Conservation (phyloP, 2,329 filamentous ascomycete genomes). For the Taxawa tesnikishii region DNA sequence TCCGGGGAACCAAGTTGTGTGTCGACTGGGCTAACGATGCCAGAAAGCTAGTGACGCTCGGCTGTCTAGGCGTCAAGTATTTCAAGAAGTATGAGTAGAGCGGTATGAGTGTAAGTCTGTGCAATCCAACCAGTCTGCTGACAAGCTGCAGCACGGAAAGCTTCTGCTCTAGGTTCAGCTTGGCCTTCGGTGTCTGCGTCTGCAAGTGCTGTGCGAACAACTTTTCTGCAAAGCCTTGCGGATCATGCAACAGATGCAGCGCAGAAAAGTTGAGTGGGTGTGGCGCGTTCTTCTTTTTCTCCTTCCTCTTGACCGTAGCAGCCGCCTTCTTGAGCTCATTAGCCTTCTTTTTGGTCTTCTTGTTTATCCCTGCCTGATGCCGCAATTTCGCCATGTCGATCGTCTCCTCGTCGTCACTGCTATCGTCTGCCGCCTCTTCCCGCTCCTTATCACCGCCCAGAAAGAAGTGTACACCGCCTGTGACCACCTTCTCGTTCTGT, state of each 20-base stretch:
- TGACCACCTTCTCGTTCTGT: constrained; percentile 85
- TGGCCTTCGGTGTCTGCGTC: constrained; percentile 57
- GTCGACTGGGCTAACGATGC: constrained; percentile 86
- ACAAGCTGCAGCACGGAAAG: constrained; percentile 83
- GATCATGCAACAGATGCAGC: constrained; percentile 83
- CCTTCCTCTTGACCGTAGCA: constrained; percentile 66
- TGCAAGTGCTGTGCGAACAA: constrained; percentile 88
- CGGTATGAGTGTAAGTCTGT: constrained; percentile 79
- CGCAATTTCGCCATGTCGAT: constrained; percentile 69
- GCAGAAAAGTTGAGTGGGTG: constrained; percentile 93
- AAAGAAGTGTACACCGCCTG: constrained; percentile 85
- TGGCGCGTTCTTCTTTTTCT: constrained; percentile 78
- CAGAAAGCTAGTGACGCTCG: constrained; percentile 82
- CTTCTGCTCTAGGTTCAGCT: constrained; percentile 77
- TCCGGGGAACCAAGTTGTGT: constrained; percentile 89
- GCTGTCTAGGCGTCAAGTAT: constrained; percentile 72
- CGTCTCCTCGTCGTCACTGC: constrained; percentile 66
- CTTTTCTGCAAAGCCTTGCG: constrained; percentile 82
- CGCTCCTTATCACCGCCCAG: constrained; percentile 91
- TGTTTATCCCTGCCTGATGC: constrained; percentile 85
- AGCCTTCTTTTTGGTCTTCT: constrained; percentile 83
- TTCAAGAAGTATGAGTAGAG: constrained; percentile 97
- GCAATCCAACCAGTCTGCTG: constrained; percentile 78
- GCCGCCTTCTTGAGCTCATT: constrained; percentile 70
- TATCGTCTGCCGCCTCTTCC: constrained; percentile 75